These are phyloP conservation scores for Verbascum thapsus DNA, from an alignment of 257 asterid genomes.

Conservation along the genomic window DNA sequence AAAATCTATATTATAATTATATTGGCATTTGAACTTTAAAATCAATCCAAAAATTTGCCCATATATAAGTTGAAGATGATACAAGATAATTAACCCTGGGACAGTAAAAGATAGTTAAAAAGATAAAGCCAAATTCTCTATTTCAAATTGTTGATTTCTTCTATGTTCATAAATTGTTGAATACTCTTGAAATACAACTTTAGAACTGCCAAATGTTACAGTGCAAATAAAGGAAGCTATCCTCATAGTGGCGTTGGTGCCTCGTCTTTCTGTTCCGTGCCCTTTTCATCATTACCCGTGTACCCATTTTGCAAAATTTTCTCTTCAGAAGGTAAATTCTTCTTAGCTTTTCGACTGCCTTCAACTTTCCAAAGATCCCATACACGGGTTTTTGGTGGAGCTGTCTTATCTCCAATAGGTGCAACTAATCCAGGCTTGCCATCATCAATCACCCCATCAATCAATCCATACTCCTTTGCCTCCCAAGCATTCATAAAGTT, in stretches of 20 bases:
- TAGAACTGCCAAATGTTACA: background rate
- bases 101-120: no score
- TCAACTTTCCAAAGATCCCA: slow-evolving; percentile 73
- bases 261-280: slow-evolving; percentile 52
- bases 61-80: no score
- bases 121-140: background rate
- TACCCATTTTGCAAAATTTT: slow-evolving; percentile 45
- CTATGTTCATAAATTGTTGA: no score
- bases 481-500: slow-evolving; percentile 95
- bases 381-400: slow-evolving; percentile 79
- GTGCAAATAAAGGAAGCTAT: slow-evolving; percentile 2
- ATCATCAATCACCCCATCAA: slow-evolving; percentile 88
- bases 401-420: slow-evolving; percentile 56
- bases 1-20: no score
- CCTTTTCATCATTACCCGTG: slow-evolving; percentile 35
- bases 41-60: no score
- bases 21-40: no score
- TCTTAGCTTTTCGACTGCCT: slow-evolving; percentile 58
- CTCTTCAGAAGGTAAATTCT: slow-evolving; percentile 78
- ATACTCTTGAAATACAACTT: background rate
- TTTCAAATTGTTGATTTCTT: background rate
- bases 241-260: slow-evolving; percentile 46
- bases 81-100: no score
- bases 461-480: slow-evolving; percentile 85
- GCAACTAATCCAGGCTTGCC: slow-evolving; percentile 96